Evolutionary conservation across 192 early-diverging fungal species (phyloP).

Genomic region (Linnemannia schmuckeri): DNA sequence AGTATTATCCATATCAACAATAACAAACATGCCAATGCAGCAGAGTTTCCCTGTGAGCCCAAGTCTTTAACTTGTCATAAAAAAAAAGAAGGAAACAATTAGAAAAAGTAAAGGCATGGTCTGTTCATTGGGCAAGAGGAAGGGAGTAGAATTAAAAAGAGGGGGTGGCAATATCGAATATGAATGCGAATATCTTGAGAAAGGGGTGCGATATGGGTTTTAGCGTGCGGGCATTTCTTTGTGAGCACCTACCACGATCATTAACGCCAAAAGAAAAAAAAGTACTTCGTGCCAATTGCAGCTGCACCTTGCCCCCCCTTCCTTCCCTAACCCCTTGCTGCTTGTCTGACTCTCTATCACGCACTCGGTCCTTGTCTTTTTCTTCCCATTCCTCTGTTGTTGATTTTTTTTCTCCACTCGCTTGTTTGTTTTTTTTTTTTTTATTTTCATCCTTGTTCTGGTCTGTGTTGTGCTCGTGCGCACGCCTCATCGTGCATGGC

Average conservation of each 20-base stretch:
- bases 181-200: not conserved
- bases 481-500: slow-evolving; percentile 1
- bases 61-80: not conserved
- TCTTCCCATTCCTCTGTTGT: not conserved
- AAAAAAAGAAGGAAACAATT: not conserved
- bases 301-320: not conserved
- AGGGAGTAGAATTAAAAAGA: not conserved
- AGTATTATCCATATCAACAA: not conserved
- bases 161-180: not conserved
- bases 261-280: not conserved
- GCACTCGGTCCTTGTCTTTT: not conserved
- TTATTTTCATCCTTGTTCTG: not conserved
- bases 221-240: not conserved
- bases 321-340: not conserved
- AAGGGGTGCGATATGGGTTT: not conserved
- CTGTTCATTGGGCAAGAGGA: not conserved
- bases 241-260: not conserved
- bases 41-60: not conserved
- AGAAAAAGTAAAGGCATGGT: not conserved
- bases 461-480: slow-evolving; percentile 4
- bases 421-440: not conserved
- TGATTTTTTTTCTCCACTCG: not conserved
- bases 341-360: not conserved
- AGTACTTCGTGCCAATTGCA: not conserved
- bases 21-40: not conserved